Base-by-base conservation (phyloP, 768 basidiomycete genomes). In the Lactarius indigo region DNA sequence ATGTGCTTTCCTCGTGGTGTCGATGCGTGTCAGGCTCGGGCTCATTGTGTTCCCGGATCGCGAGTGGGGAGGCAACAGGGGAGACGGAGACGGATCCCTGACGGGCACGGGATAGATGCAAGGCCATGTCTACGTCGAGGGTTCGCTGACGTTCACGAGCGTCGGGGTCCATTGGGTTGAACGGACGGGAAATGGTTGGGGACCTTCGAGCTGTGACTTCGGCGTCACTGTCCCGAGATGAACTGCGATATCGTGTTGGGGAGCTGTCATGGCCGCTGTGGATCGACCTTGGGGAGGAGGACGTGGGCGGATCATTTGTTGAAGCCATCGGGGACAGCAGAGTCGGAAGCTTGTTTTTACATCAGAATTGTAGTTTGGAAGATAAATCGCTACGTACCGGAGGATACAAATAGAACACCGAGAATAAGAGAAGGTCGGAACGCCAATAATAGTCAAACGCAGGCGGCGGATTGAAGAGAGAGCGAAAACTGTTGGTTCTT, bases 121-220 rank as follows among this genome's bases (percentile, higher is more conserved):
- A 83, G 61, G 91, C 92, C 90, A 94, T 93, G 72, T 96, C 94
- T 0, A 92, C 92, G 72, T 98, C 96, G 89, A 97, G 92, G 7
- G 92, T 87, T 41, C 91, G 85, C 80, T 98, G 95, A 23, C 95
- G 86, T 76, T 97, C 94, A 63, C 88, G 81, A 23, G 85, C 86
- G 61, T 91, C 85, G 0, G 89, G 86, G 73, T 92, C 88, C 79
- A 87, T 82, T 12, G 82, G 84, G 74, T 91, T 87, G 67, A 84
- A 83, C 10, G 89, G 82, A 52, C 89, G 84, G 1, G 78, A 74
- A 18, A 89, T 76, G 3, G 85, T 85, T 0, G 91, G 89, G 1
- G 90, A 90, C 64, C 81, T 82, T 28, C 87, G 82, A 57, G 82
- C 74, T 1, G 79, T 82, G 6, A 78, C 68, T 47, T 75, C 74